phyloP scores from a whole-genome alignment of 768 basidiomycete species.

The Termitomyces sp. region DNA sequence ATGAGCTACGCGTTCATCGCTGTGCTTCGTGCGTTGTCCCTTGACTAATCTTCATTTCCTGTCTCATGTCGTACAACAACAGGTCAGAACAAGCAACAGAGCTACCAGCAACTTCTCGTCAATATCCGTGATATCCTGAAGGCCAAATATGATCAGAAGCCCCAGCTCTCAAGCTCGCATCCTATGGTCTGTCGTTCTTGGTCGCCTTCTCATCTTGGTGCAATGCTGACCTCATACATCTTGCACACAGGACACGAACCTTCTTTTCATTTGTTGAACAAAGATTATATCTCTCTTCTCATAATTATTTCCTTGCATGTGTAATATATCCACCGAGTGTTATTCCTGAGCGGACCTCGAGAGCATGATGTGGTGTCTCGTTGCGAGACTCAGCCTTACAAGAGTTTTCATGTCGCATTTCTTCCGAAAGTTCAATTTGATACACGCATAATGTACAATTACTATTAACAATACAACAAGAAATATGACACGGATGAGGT shows the following conservation, averaged over 20 bases:
- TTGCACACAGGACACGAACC: slow-evolving; percentile 31
- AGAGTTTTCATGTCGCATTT: neutral
- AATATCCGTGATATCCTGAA: slow-evolving; percentile 37
- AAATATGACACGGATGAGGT: neutral
- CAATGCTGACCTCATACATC: neutral
- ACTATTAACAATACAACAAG: neutral
- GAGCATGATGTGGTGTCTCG: neutral
- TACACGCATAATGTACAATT: neutral
- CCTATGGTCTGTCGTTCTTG: slow-evolving; percentile 35
- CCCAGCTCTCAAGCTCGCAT: slow-evolving; percentile 37
- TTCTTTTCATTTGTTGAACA: slow-evolving; percentile 35
- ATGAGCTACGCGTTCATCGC: slow-evolving; percentile 75
- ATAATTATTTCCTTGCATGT: neutral
- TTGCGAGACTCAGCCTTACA: neutral
- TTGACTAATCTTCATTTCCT: neutral
- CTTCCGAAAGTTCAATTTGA: neutral
- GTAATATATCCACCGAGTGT: neutral
- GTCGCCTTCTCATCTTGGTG: neutral
- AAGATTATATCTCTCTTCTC: neutral
- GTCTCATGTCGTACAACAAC: slow-evolving; percentile 31
- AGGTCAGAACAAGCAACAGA: slow-evolving; percentile 40
- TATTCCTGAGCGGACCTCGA: neutral
- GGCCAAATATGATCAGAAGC: slow-evolving; percentile 41
- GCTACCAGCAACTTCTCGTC: slow-evolving; percentile 40
- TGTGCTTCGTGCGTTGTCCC: slow-evolving; percentile 40